Evolutionary conservation across 495 filamentous ascomycete genomes (phyloP).

Genomic region (Cenococcum geophilum): DNA sequence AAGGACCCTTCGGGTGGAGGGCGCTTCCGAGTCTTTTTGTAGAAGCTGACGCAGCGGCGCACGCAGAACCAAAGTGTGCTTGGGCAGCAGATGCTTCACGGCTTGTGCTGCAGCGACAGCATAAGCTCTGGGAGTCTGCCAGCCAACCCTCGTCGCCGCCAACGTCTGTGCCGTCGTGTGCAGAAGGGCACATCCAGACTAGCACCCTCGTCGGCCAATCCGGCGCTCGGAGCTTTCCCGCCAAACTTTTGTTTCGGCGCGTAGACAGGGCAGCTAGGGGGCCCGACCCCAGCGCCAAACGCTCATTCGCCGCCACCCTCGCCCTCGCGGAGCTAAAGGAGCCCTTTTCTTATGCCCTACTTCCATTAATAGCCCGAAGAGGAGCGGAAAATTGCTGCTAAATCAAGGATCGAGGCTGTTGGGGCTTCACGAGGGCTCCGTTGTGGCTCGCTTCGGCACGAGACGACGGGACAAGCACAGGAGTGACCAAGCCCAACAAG

Average conservation of each 20-base stretch:
- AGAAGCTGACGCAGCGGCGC: slow-evolving; percentile 26
- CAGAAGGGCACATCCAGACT: neutral
- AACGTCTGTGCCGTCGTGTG: neutral
- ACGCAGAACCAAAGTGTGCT: neutral
- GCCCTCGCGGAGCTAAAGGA: neutral
- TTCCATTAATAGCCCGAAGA: slow-evolving; percentile 7
- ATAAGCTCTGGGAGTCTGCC: slow-evolving; percentile 8
- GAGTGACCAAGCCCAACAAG: neutral
- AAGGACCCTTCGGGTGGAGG: slow-evolving; percentile 28
- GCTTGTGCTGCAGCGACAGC: slow-evolving; percentile 26
- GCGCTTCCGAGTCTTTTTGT: slow-evolving; percentile 37
- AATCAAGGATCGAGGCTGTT: neutral
- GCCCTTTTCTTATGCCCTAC: neutral
- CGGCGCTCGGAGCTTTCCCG: slow-evolving; percentile 13
- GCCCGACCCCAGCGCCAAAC: neutral
- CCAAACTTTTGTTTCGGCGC: slow-evolving; percentile 16
- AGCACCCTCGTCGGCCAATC: slow-evolving; percentile 8
- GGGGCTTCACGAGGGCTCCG: too few species aligned
- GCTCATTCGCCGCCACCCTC: slow-evolving; percentile 14
- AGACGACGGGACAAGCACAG: neutral
- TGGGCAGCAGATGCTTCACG: slow-evolving; percentile 9
- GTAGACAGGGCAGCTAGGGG: slow-evolving; percentile 11
- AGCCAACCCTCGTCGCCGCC: neutral
- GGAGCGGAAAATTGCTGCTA: neutral
- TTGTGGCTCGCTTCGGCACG: slow-evolving; percentile 5